Base-by-base conservation (phyloP, 2,329 filamentous ascomycete genomes). In the Fusarium palustre region DNA sequence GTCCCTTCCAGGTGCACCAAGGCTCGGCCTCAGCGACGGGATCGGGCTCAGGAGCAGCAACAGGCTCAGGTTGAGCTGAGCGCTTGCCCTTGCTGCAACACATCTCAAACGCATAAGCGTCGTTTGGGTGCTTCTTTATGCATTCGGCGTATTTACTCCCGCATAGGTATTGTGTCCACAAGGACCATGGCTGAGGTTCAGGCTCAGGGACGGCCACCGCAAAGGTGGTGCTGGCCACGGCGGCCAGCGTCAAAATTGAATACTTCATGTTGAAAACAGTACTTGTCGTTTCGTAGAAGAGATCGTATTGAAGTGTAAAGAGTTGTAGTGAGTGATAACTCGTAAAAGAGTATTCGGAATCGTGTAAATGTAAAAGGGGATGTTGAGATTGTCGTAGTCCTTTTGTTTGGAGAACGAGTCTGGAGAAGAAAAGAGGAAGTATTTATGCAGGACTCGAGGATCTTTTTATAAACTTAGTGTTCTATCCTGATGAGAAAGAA, bases 231-330 rank as follows among this genome's bases (percentile, higher is more conserved):
- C 69, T 59, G 39, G 69, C 68, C 59, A 75, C 36, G 45, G 72
- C 28, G 59, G 71, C 70, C 48, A 76, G 25, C 65, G 73, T 61
- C 33, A 76, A 61, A 50, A 77, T 43, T 30, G 70, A 71, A 52
- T 74, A 68, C 74, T 77, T 78, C 76, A 78, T 78, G 33, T 22
- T 69, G 55, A 38, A 15, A 24, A 7, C 8, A 30, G 48, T 53
- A 42, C 36, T 48, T 43, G 28, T 55, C 7, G 49, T 56, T 47
- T 55, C 49, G 47, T 45, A 46, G 49, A 25, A 67, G 49, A n/a
- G 63, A 63, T 46, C 39, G 50, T 56, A 47, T 45, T 30, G 55
- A 57, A 62, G n/a, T 47, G 33, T 31, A 31, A 50, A 60, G 30
- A 38, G 24, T 59, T 47, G 49, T 59, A 66, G 54, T 55, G 62